A percentile compares a stretch with the other conserved stretches of the same genome.
Evolutionary conservation across 1,139 yeast species (phyloP).

Genomic region (Debaryomyces subglobosus): DNA sequence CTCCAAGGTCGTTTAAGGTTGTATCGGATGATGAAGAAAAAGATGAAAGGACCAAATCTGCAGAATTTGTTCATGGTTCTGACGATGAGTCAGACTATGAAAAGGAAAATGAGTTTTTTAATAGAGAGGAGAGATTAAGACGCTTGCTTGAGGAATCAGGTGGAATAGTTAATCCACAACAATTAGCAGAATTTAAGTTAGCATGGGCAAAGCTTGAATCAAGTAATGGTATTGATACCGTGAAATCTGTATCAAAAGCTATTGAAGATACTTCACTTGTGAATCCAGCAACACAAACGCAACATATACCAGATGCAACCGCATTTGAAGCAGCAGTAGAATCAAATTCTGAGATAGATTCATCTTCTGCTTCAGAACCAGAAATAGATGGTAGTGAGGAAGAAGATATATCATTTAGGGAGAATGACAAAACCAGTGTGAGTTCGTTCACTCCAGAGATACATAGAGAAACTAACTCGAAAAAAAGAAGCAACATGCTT

Average conservation of each 20-base stretch:
- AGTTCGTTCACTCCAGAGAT: constrained; percentile 5
- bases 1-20: constrained; percentile 21
- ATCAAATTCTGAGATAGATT: background rate
- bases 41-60: constrained; percentile 33
- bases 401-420: background rate
- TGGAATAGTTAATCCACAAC: constrained; percentile 42
- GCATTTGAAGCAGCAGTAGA: background rate
- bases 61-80: constrained; percentile 61
- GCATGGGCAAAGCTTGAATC: constrained; percentile 39
- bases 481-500: background rate
- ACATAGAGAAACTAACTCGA: background rate
- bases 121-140: constrained; percentile 58
- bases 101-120: constrained; percentile 55
- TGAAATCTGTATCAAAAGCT: constrained; percentile 28
- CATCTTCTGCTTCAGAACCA: background rate
- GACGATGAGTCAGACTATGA: constrained; percentile 74
- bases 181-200: constrained; percentile 39
- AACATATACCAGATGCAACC: background rate
- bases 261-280: constrained; percentile 25
- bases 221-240: constrained; percentile 17
- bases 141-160: constrained; percentile 40
- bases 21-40: constrained; percentile 24
- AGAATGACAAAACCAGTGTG: constrained; percentile 5
- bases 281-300: constrained; percentile 8
- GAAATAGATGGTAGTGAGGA: background rate